Percentiles rank a stretch among this genome's conserved stretches.
Evolutionary conservation across 176 grass and related monocot genomes (phyloP).

Genomic region (Eragrostis nindensis): DNA sequence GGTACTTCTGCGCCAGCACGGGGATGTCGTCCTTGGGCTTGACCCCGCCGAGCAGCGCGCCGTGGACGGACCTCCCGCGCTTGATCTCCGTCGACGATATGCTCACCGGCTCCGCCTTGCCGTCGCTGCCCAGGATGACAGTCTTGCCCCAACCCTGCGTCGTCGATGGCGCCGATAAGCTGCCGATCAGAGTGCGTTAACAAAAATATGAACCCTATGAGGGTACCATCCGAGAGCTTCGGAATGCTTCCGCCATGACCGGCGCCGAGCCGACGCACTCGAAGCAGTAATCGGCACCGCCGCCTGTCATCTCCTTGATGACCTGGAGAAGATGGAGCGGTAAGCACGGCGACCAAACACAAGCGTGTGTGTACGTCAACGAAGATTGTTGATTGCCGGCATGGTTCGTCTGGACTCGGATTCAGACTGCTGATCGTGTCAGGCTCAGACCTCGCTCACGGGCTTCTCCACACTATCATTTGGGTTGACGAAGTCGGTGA

Average conservation of each 20-base stretch:
- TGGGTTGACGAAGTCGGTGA: slow-evolving; percentile 49
- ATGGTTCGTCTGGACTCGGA: too few species aligned
- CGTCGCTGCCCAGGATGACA: slow-evolving; percentile 46
- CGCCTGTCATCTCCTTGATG: slow-evolving; percentile 57
- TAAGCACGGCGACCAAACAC: too few species aligned
- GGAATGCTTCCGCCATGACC: slow-evolving; percentile 53
- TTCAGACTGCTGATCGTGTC: neutral
- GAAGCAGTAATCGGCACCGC: slow-evolving; percentile 73
- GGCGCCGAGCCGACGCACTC: slow-evolving; percentile 56
- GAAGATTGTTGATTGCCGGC: too few species aligned
- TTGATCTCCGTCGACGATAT: slow-evolving; percentile 33
- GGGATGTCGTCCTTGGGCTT: slow-evolving; percentile 66
- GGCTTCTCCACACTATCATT: neutral
- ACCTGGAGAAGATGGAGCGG: slow-evolving; percentile 19
- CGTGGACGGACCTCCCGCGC: slow-evolving; percentile 34
- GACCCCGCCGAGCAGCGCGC: slow-evolving; percentile 58
- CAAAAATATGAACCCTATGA: neutral
- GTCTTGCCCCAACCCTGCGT: slow-evolving; percentile 76
- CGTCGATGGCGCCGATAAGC: neutral
- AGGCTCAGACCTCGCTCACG: slow-evolving; percentile 40
- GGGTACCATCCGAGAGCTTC: slow-evolving; percentile 41
- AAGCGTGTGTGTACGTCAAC: neutral
- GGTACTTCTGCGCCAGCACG: slow-evolving; percentile 42
- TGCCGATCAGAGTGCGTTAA: neutral
- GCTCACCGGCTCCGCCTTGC: neutral